Base-by-base conservation (phyloP, 2,329 filamentous ascomycete genomes). In the Bimuria novae-zelandiae region DNA sequence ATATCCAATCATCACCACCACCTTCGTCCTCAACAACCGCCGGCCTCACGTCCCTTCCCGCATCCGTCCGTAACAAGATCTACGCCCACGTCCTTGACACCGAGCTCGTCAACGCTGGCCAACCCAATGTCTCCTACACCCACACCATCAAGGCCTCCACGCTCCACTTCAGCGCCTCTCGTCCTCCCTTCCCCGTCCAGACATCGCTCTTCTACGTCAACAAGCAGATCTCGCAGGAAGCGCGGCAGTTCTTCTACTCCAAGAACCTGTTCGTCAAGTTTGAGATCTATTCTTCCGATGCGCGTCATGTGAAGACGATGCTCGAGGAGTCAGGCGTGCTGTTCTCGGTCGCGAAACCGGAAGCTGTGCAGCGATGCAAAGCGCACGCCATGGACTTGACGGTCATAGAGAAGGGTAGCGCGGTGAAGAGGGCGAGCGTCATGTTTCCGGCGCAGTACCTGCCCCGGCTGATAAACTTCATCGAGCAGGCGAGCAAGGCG, bases 381-480 rank as follows among this genome's bases (percentile, higher is more conserved):
- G 51, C 48, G 6, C 67, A 72, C 25, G 68, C 67, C 0, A 54
- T 73, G 19, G 67, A 72, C 2, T 19, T 73, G 3, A 60, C 58
- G 0, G 51, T 73, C 5, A 56, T 67, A 1, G 68, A 72, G 35
- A 67, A 70, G 50, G 57, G 61, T 25, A 69, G 64, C 37, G 54
- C 44, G 5, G 57, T 65, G 51, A 70, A 62, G 35, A 56, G 68
- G 19, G 64, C 67, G 1, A 43, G 23, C 0, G 63, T 71, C 10
- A 61, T 73, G 50, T 73, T 73, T 23, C 70, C 70, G 0, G 69
- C 69, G 1, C 69, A 72, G 23, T 73, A 73, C 30, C 56, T 73
- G 0, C 70, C 70, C 0, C 62, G 70, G 0, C 49, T 73, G n/a
- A 63, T 73, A 39, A 68, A 70, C 51, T 73, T 72, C 57, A 51